These are phyloP conservation scores for Acanthamoeba lenticulata DNA, from an alignment of 208 protist species.

Conservation along the genomic window DNA sequence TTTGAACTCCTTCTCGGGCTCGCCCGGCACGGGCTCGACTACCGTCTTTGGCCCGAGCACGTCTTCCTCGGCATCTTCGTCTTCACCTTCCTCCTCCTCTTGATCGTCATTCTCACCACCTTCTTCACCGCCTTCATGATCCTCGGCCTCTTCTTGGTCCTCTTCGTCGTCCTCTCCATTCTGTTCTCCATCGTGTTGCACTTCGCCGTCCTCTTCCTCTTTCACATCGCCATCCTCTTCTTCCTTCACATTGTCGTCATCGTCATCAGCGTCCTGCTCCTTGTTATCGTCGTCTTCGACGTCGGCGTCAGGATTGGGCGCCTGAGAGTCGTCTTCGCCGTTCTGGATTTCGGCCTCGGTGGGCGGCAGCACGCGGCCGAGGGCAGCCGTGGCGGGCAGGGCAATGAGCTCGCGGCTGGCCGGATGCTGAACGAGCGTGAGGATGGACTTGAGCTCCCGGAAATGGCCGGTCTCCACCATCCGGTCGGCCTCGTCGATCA, in stretches of 20 bases:
- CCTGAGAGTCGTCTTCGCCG: conserved; percentile 38
- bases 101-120: conserved; percentile 15
- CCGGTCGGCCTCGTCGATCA: conserved; percentile 91
- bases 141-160: conserved; percentile 58
- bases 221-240: too few relatives aligned
- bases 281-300: conserved; percentile 81
- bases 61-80: conserved; percentile 49
- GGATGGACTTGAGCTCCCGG: conserved; percentile 82
- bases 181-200: too few relatives aligned
- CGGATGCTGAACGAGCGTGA: conserved; percentile 64
- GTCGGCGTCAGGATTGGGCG: conserved; percentile 80
- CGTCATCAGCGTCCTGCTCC: background rate
- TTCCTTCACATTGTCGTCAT: too few relatives aligned
- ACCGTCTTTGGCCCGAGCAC: too few relatives aligned
- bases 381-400: background rate
- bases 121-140: background rate
- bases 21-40: background rate
- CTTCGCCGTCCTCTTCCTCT: background rate
- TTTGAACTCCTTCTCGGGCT: background rate
- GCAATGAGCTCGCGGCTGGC: background rate
- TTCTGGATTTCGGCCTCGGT: conserved; percentile 72
- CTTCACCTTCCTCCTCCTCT: background rate
- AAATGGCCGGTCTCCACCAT: conserved; percentile 89
- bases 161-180: conserved; percentile 55
- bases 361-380: conserved; percentile 19